Conservation (phyloP, 2,329 filamentous ascomycete species). For the Geosmithia putterillii region DNA sequence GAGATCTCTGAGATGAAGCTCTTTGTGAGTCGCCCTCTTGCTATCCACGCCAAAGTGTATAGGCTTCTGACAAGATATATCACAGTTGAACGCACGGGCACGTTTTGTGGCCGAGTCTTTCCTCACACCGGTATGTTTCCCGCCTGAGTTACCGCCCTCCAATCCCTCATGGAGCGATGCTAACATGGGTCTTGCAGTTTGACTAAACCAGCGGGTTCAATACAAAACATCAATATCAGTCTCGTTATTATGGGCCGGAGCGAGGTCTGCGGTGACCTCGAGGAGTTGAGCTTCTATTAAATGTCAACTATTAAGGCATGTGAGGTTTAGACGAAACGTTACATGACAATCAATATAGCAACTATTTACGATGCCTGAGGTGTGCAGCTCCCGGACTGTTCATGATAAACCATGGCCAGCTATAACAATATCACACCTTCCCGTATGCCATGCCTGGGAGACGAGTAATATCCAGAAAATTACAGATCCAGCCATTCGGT, state of each 20-base stretch:
- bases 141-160: too few relatives aligned
- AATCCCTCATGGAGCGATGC: background rate
- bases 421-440: too few relatives aligned
- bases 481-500: too few relatives aligned
- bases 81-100: conserved; percentile 83
- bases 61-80: conserved; percentile 6
- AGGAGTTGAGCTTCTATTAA: too few relatives aligned
- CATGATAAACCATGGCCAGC: too few relatives aligned
- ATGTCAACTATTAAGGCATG: background rate
- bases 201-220: conserved; percentile 10
- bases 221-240: too few relatives aligned
- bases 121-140: conserved; percentile 65
- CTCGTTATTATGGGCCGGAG: too few relatives aligned
- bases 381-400: too few relatives aligned
- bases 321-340: background rate
- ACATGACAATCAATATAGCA: background rate
- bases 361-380: too few relatives aligned
- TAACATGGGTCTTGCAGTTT: conserved; percentile 17
- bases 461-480: too few relatives aligned
- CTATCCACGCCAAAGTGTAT: background rate
- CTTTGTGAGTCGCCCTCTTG: conserved; percentile 55
- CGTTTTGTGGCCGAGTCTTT: conserved; percentile 98
- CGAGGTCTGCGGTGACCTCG: too few relatives aligned
- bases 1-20: conserved; percentile 99
- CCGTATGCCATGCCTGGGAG: too few relatives aligned